These are phyloP conservation scores for Saccharomycopsis schoenii DNA, from an alignment of 805 yeast species.

Conservation along the genomic window DNA sequence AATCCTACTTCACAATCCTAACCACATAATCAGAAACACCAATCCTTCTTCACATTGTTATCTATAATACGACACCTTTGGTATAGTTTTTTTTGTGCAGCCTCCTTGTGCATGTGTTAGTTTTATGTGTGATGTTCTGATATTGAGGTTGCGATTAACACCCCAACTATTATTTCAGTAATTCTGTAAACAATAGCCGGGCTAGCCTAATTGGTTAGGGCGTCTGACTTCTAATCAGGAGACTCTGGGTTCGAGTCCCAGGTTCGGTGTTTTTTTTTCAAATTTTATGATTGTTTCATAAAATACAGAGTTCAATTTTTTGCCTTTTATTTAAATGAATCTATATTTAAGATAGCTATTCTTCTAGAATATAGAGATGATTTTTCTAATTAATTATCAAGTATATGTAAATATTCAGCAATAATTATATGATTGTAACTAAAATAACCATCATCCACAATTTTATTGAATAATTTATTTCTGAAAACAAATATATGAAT, in stretches of 20 bases:
- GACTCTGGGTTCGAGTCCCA: conserved; percentile 14
- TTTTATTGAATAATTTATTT: conserved; percentile 11
- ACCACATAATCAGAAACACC: too few species aligned
- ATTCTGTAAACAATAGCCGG: too few species aligned
- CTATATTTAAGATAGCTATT: too few species aligned
- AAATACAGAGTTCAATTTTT: background rate
- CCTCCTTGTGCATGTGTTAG: too few species aligned
- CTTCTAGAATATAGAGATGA: too few species aligned
- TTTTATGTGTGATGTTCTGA: too few species aligned
- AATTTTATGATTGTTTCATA: background rate
- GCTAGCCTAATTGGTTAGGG: conserved; percentile 14
- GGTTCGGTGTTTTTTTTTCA: conserved; percentile 9
- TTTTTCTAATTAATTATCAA: background rate
- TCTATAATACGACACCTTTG: too few species aligned
- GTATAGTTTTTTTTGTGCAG: too few species aligned
- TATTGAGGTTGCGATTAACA: too few species aligned
- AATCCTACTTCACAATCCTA: too few species aligned
- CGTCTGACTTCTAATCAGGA: conserved; percentile 14
- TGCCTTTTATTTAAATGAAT: background rate
- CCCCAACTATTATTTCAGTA: too few species aligned
- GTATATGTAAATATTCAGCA: background rate
- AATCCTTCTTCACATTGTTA: too few species aligned
- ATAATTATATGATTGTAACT: background rate
- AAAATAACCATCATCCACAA: conserved; percentile 2
- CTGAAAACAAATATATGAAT: conserved; percentile 9